A percentile compares a stretch with the other conserved stretches of the same genome.
Conservation (phyloP, 768 basidiomycete genomes). For the Austroboletus eburneus region DNA sequence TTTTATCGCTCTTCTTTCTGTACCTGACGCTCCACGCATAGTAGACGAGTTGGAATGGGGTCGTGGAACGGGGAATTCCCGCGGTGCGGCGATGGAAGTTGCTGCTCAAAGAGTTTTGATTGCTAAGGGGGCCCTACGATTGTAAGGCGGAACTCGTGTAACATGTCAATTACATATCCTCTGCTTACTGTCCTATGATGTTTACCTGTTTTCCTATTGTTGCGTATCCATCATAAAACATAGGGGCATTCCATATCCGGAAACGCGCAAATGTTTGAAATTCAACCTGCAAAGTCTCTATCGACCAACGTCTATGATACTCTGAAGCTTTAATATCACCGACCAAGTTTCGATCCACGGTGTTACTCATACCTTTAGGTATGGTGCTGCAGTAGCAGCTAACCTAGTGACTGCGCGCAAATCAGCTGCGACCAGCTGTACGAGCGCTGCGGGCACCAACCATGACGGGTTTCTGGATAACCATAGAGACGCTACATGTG, state of each 20-base stretch:
- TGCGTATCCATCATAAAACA: too few relatives aligned
- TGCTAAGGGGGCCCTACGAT: constrained; percentile 1
- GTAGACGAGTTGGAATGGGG: constrained; percentile 21
- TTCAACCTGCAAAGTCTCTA: too few relatives aligned
- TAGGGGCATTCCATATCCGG: constrained; percentile 18
- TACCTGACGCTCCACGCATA: constrained; percentile 3
- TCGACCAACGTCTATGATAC: too few relatives aligned
- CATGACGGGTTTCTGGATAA: too few relatives aligned
- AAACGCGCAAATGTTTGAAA: background rate
- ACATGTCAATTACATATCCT: background rate
- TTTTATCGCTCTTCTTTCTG: background rate
- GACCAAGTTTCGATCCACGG: too few relatives aligned
- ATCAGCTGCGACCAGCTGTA: too few relatives aligned
- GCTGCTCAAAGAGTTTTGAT: constrained; percentile 18
- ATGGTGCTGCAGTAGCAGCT: constrained; percentile 5
- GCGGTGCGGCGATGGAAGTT: constrained; percentile 20
- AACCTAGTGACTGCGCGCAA: too few relatives aligned
- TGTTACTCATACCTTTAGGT: background rate
- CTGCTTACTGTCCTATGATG: too few relatives aligned
- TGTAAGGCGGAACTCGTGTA: background rate
- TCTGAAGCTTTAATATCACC: too few relatives aligned
- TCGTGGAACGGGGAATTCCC: constrained; percentile 15
- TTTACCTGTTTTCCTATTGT: background rate
- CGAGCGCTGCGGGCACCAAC: background rate
- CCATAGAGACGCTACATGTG: background rate